Conservation (phyloP, 495 filamentous ascomycete species). For the Lophium mytilinum region DNA sequence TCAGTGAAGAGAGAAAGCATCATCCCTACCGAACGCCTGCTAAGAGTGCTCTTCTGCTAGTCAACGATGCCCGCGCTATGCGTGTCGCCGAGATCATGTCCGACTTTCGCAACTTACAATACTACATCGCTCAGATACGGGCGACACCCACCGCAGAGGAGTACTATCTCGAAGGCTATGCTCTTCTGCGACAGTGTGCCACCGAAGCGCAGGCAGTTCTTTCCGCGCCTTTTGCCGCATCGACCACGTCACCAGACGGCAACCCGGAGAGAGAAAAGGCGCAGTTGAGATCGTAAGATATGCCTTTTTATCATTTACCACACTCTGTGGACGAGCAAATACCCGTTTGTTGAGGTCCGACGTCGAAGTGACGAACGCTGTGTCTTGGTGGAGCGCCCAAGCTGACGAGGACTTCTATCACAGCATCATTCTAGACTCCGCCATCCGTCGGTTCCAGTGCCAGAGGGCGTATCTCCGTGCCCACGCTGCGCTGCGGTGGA, state of each 20-base stretch:
- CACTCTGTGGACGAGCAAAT: not conserved
- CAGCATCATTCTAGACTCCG: slow-evolving; percentile 72
- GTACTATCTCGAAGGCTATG: slow-evolving; percentile 71
- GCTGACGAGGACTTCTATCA: slow-evolving; percentile 14
- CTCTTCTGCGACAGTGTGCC: slow-evolving; percentile 64
- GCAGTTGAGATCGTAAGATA: slow-evolving; percentile 62
- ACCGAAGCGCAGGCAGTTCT: slow-evolving; percentile 68
- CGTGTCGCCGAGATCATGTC: slow-evolving; percentile 76
- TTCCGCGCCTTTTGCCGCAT: slow-evolving; percentile 56
- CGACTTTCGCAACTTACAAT: slow-evolving; percentile 76
- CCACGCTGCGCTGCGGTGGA: slow-evolving; percentile 70
- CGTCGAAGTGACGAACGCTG: not conserved
- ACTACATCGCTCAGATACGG: slow-evolving; percentile 66
- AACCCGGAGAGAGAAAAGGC: slow-evolving; percentile 63
- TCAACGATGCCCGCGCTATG: slow-evolving; percentile 74
- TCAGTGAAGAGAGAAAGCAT: not conserved
- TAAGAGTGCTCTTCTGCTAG: slow-evolving; percentile 37
- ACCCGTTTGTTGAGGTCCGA: not conserved
- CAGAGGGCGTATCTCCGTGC: slow-evolving; percentile 79
- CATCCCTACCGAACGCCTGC: slow-evolving; percentile 2
- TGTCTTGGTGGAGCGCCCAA: not conserved
- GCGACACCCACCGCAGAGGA: slow-evolving; percentile 55
- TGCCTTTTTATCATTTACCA: not conserved
- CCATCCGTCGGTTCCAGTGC: slow-evolving; percentile 70
- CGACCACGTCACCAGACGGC: slow-evolving; percentile 42